These are phyloP conservation scores for Dendrobium catenatum DNA, from an alignment of 106 monocot genomes.

Conservation along the genomic window DNA sequence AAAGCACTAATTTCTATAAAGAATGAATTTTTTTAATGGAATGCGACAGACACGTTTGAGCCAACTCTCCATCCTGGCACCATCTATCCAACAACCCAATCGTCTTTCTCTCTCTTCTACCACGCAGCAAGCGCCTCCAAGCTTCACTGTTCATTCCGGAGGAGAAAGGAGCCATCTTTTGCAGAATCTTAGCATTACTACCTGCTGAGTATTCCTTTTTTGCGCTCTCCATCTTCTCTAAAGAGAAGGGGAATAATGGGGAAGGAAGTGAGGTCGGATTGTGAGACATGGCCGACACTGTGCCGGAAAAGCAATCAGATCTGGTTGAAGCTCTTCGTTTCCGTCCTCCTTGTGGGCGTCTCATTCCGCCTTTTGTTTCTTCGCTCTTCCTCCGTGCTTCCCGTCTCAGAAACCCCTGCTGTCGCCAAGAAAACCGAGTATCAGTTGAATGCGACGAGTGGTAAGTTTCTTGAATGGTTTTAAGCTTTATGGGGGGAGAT, in stretches of 20 bases:
- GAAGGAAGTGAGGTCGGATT: conserved; percentile 24
- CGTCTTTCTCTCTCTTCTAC: too few species aligned
- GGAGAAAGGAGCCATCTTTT: not conserved
- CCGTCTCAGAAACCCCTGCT: conserved; percentile 9
- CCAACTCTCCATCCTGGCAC: too few species aligned
- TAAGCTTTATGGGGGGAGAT: not conserved
- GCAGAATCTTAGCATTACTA: not conserved
- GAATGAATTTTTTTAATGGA: too few species aligned
- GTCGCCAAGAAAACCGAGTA: not conserved
- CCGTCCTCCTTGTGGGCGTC: conserved; percentile 28
- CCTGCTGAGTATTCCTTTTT: not conserved
- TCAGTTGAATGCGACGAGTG: not conserved
- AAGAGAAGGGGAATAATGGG: not conserved
- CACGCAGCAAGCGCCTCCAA: too few species aligned
- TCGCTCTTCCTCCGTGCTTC: conserved; percentile 5
- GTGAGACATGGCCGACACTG: conserved; percentile 12
- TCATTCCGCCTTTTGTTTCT: conserved; percentile 40
- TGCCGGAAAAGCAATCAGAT: conserved; percentile 29
- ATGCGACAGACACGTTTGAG: too few species aligned
- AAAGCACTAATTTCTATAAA: too few species aligned
- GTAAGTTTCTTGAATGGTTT: not conserved
- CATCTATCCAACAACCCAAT: too few species aligned
- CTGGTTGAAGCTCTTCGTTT: conserved; percentile 36
- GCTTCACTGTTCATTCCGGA: too few species aligned
- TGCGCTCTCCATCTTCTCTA: conserved; percentile 1